These are phyloP conservation scores for Saitoella complicata DNA, from an alignment of 805 yeast genomes.

Conservation along the genomic window DNA sequence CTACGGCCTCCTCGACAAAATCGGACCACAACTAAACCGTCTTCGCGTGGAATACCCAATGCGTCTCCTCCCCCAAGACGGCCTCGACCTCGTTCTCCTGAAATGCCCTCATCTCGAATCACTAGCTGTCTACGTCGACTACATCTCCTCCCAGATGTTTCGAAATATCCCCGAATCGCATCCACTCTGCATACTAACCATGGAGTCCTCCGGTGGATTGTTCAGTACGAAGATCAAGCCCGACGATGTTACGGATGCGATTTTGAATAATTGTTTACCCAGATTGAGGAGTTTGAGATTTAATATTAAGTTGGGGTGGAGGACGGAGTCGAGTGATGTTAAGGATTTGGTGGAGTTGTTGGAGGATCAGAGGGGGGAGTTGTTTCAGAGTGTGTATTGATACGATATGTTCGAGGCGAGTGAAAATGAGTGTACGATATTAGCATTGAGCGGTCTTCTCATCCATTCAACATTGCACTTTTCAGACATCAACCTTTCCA, in stretches of 20 bases:
- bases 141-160: slow-evolving; percentile 35
- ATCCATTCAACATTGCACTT: too few relatives aligned
- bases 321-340: slow-evolving; percentile 36
- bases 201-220: slow-evolving; percentile 68
- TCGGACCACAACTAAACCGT: slow-evolving; percentile 49
- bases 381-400: background rate
- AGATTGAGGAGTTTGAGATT: slow-evolving; percentile 44
- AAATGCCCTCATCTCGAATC: slow-evolving; percentile 59
- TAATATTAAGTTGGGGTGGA: slow-evolving; percentile 75
- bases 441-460: too few relatives aligned
- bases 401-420: too few relatives aligned
- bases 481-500: background rate
- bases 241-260: slow-evolving; percentile 71
- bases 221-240: slow-evolving; percentile 73
- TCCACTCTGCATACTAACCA: slow-evolving; percentile 45
- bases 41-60: slow-evolving; percentile 71
- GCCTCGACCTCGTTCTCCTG: slow-evolving; percentile 56
- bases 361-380: slow-evolving; percentile 34
- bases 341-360: slow-evolving; percentile 49
- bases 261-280: slow-evolving; percentile 65
- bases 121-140: slow-evolving; percentile 65
- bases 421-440: too few relatives aligned
- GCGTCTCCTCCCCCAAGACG: slow-evolving; percentile 56
- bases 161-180: slow-evolving; percentile 24
- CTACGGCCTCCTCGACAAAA: slow-evolving; percentile 38